Base-by-base conservation (phyloP, 768 basidiomycete genomes). In the Kwoniella sp. region DNA sequence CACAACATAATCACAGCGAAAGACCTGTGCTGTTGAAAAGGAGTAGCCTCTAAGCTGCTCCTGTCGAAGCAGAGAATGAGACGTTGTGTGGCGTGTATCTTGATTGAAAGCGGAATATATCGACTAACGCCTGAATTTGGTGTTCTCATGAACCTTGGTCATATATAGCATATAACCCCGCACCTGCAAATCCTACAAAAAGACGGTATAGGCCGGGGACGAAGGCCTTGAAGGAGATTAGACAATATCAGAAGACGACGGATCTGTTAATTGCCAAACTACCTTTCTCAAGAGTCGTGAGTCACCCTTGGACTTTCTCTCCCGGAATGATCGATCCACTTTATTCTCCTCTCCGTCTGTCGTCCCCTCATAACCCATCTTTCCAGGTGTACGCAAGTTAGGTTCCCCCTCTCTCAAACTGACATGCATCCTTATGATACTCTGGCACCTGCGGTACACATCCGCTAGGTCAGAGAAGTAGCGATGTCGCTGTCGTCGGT, bases 221-320 rank as follows among this genome's bases (percentile, higher is more conserved):
- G 2, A 87, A 90, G 63, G 93, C 93, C 34, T 83, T 97, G 68
- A 86, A 90, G 50, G 93, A 97, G 83, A 95, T 97, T 57, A 86
- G 94, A 73, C 91, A 90, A 78, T 97, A 96, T 81, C 93, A 97
- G 80, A 92, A 91, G 79, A 90, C 88, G 72, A 96, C 93, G 7
- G 93, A 94, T 76, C 83, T 96, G 48, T 83, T 97, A 66, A 82
- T 97, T 63, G 86, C 87, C 69, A 95, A 90, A 79, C 85, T 96
- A 48, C 93, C 93, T 0, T 97, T 97, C 79, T 90, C 92, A 53
- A 90, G 93, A 72, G 84, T 96, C 73, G 93, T 96, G 73, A 76
- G 90, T 86, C 4, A 23, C 34, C n/a, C 13, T 29, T 48, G 23
- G 22, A 15, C 29, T 29, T 28, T 20, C 20, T 47, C 47, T 26